A percentile compares a stretch with the other conserved stretches of the same genome.
Evolutionary conservation across 352 stramenopile genomes (phyloP).

Genomic region (Halophytophthora polymorphica): DNA sequence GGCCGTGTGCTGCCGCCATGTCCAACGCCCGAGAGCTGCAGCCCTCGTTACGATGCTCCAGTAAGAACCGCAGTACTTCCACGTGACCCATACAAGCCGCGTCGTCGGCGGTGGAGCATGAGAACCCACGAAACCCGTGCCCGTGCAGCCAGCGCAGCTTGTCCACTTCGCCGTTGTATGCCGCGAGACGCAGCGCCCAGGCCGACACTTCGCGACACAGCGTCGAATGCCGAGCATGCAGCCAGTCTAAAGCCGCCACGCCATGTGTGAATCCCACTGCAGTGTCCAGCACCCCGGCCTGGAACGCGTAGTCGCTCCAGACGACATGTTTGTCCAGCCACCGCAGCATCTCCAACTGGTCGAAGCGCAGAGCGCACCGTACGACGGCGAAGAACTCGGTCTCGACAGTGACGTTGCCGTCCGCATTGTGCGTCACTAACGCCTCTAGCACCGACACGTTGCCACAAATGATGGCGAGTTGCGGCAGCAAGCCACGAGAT

Average conservation of each 20-base stretch:
- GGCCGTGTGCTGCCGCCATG: slow-evolving; percentile 48
- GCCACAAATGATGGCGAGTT: slow-evolving; percentile 29
- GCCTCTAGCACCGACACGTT: slow-evolving; percentile 16
- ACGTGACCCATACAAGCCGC: slow-evolving; percentile 33
- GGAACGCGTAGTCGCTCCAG: slow-evolving; percentile 18
- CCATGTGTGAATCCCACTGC: slow-evolving; percentile 23
- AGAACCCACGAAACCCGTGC: slow-evolving; percentile 23
- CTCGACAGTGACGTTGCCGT: slow-evolving; percentile 11
- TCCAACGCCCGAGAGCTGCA: slow-evolving; percentile 41
- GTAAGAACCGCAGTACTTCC: slow-evolving; percentile 37
- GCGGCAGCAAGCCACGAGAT: slow-evolving; percentile 15
- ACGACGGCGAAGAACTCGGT: slow-evolving; percentile 26
- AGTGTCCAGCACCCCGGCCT: slow-evolving; percentile 29
- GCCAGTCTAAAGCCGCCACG: slow-evolving; percentile 22
- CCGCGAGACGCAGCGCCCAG: slow-evolving; percentile 24
- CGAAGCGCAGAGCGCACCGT: slow-evolving; percentile 27
- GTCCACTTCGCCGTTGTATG: slow-evolving; percentile 20
- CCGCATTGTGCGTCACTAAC: slow-evolving; percentile 14
- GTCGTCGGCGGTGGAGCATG: slow-evolving; percentile 19
- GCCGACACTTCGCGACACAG: slow-evolving; percentile 14
- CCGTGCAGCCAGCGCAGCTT: slow-evolving; percentile 31
- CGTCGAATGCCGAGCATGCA: slow-evolving; percentile 8
- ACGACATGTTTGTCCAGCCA: slow-evolving; percentile 22
- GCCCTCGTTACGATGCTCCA: slow-evolving; percentile 34
- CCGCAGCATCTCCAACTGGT: slow-evolving; percentile 17